Conservation (phyloP, 129 eudicot genomes). For the Centaurea solstitialis region DNA sequence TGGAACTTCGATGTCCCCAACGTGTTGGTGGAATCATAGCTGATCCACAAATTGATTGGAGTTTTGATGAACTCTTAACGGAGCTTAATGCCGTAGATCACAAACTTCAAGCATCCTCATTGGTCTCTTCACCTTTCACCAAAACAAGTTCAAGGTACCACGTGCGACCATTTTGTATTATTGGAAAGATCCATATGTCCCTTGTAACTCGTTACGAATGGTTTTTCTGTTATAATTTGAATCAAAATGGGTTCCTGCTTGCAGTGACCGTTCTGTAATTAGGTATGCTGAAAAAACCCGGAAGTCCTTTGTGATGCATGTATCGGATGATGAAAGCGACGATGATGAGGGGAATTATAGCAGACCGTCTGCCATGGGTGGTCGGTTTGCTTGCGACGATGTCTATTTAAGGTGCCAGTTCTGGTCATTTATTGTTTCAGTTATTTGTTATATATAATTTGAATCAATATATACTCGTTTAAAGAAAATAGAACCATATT, state of each 20-base stretch:
- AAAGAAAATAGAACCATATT: not conserved
- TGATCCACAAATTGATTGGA: slow-evolving; percentile 91
- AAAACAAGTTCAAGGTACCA: slow-evolving; percentile 47
- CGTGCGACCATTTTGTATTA: not conserved
- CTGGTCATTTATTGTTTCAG: slow-evolving; percentile 1
- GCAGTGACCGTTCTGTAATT: slow-evolving; percentile 44
- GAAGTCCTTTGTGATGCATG: slow-evolving; percentile 67
- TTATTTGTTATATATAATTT: slow-evolving; percentile 1
- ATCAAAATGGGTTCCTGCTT: not conserved
- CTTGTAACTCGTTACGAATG: not conserved
- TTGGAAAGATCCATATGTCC: not conserved
- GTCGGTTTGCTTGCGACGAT: slow-evolving; percentile 64
- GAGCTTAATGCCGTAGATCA: slow-evolving; percentile 71
- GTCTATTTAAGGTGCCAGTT: slow-evolving; percentile 54
- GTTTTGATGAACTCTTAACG: slow-evolving; percentile 58
- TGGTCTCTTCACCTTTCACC: slow-evolving; percentile 38
- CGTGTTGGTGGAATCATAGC: slow-evolving; percentile 47
- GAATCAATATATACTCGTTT: not conserved
- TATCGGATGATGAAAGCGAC: slow-evolving; percentile 57
- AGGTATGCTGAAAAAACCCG: slow-evolving; percentile 27
- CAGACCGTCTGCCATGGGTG: slow-evolving; percentile 30
- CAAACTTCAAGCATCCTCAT: slow-evolving; percentile 50
- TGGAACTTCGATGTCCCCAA: slow-evolving; percentile 51
- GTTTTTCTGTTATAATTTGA: not conserved
- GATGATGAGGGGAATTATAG: slow-evolving; percentile 29